Base-by-base conservation (phyloP, 768 basidiomycete genomes). In the Dioszegia crocea region DNA sequence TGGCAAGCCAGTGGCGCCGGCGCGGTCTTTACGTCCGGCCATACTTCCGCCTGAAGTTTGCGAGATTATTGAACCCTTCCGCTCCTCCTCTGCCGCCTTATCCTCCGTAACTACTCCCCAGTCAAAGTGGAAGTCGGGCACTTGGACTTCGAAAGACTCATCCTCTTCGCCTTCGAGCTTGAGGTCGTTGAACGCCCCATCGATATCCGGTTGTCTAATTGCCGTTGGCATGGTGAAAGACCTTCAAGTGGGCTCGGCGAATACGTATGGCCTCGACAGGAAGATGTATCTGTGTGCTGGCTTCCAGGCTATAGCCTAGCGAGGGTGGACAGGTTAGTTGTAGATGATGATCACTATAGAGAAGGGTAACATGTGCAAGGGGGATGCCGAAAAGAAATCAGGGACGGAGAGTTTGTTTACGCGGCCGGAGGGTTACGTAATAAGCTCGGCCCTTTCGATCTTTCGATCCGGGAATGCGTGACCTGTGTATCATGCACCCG, bases 61-160 rank as follows among this genome's bases (percentile, higher is more conserved):
- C 12, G 51, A 53, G 3, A 8, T 33, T 6, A 14, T 23, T 12
- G 31, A 33, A 16, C 38, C n/a, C 51, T 53, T 36, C 17, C 27
- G 14, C 21, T 38, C 51, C 21, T 31, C 31, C 51, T 16, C 51
- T 12, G 51, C 51, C 19, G 19, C 41, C 40, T 62, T 61, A 3
- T 65, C 65, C 16, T 63, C 63, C 23, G 50, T 52, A 16, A 53
- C 51, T 39, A 67, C 46, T 41, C 51, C 58, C 68, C 68, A 73
- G 33, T 69, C 68, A 47, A 68, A 73, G 45, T 73, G 64, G 40
- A 73, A 69, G 41, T 70, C 68, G 3, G 71, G 71, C n/a, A 68
- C 62, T n/a, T 53, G 36, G 24, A 53, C 51, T 31, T 73, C 71
- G 38, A 70, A 56, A 4, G 66, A 67, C 10, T 70, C 60, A 23